These are phyloP conservation scores for Tetraselmis chui DNA, from an alignment of 139 green algal species.

Conservation along the genomic window DNA sequence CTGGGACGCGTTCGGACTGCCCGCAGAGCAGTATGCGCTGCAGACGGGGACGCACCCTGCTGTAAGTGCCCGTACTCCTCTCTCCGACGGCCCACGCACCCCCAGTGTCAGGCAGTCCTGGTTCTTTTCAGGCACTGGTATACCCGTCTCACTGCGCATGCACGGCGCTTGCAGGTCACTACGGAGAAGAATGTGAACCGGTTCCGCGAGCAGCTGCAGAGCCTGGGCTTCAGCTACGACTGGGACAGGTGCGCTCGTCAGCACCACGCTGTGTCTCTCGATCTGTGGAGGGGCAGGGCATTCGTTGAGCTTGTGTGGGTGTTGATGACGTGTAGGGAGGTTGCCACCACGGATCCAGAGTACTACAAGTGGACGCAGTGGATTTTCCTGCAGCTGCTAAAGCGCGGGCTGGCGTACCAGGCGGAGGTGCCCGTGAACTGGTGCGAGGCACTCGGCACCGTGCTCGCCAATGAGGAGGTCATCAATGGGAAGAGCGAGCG, in stretches of 20 bases:
- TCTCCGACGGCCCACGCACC: background rate
- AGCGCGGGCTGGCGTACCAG: slow-evolving; percentile 90
- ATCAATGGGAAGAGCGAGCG: slow-evolving; percentile 84
- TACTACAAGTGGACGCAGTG: slow-evolving; percentile 99
- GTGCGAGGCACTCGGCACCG: slow-evolving; percentile 91
- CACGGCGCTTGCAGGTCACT: slow-evolving; percentile 39
- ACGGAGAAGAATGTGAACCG: slow-evolving; percentile 83
- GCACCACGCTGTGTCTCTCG: background rate
- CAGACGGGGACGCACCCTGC: slow-evolving; percentile 92
- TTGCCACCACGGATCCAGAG: slow-evolving; percentile 80
- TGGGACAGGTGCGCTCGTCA: slow-evolving; percentile 43
- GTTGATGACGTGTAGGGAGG: no score
- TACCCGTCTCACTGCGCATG: background rate
- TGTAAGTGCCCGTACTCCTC: background rate
- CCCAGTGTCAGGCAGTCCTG: no score
- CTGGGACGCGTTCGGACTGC: slow-evolving; percentile 97
- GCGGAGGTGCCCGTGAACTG: slow-evolving; percentile 98
- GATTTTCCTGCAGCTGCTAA: slow-evolving; percentile 97
- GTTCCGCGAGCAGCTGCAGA: slow-evolving; percentile 89
- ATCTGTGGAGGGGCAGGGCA: background rate
- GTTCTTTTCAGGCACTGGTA: background rate
- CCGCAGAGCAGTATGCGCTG: slow-evolving; percentile 96
- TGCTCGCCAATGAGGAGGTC: slow-evolving; percentile 97
- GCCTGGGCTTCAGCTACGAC: slow-evolving; percentile 93
- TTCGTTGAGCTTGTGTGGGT: no score